These are phyloP conservation scores for Alloteropsis semialata DNA, from an alignment of 176 grass and related monocot genomes.

Conservation along the genomic window DNA sequence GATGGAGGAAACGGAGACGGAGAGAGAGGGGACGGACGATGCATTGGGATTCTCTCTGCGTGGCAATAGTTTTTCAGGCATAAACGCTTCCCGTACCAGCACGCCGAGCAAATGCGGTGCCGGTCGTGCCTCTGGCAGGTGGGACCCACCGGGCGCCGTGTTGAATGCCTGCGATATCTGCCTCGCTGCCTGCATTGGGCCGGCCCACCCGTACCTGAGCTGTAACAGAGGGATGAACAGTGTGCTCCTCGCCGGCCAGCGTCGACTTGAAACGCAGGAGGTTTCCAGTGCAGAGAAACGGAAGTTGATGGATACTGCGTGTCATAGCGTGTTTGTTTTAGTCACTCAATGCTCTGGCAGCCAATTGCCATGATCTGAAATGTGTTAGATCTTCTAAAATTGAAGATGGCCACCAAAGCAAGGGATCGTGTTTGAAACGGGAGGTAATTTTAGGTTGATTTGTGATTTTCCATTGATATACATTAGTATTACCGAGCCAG, in stretches of 20 bases:
- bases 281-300: neutral
- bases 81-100: slow-evolving; percentile 19
- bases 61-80: slow-evolving; percentile 5
- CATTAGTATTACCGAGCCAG: too few relatives aligned
- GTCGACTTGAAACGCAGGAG: neutral
- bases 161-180: neutral
- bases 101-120: neutral
- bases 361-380: too few relatives aligned
- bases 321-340: neutral
- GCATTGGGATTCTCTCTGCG: slow-evolving; percentile 46
- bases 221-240: neutral
- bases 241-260: neutral
- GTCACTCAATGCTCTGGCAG: neutral
- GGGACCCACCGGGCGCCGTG: neutral
- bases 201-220: neutral
- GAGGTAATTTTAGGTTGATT: too few relatives aligned
- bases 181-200: neutral
- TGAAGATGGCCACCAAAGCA: neutral
- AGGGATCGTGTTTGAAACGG: too few relatives aligned
- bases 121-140: neutral
- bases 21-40: too few relatives aligned
- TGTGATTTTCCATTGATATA: too few relatives aligned
- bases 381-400: too few relatives aligned
- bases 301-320: neutral
- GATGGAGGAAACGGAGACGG: neutral